Conservation (phyloP, 2,329 filamentous ascomycete genomes). For the Ophiostoma montium region DNA sequence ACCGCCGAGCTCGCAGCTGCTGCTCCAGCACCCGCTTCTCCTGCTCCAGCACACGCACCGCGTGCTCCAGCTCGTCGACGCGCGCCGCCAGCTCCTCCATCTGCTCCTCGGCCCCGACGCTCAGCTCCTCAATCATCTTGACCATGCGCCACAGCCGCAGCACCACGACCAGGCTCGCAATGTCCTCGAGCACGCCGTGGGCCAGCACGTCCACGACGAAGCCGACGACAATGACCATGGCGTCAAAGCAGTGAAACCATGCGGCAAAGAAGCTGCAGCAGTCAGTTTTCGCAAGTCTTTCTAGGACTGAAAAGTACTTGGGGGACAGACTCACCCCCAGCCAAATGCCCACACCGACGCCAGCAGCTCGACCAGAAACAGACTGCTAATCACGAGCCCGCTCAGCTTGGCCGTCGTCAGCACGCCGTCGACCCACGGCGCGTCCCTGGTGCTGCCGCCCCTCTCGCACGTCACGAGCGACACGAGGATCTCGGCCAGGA, state of each 20-base stretch:
- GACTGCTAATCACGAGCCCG: slow-evolving; percentile 44
- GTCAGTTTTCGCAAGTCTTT: no score
- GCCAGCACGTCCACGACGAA: slow-evolving; percentile 49
- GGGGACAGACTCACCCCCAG: slow-evolving; percentile 12
- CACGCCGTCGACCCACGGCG: slow-evolving; percentile 27
- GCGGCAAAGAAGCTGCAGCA: slow-evolving; percentile 36
- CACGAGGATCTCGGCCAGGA: slow-evolving; percentile 34
- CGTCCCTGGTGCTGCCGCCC: slow-evolving; percentile 19
- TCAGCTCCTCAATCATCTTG: slow-evolving; percentile 57
- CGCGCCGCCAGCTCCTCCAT: slow-evolving; percentile 41
- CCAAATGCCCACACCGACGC: slow-evolving; percentile 46
- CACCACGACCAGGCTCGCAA: slow-evolving; percentile 51
- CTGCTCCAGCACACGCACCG: slow-evolving; percentile 36
- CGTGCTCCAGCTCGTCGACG: slow-evolving; percentile 35
- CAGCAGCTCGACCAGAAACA: slow-evolving; percentile 51
- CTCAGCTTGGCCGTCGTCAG: slow-evolving; percentile 31
- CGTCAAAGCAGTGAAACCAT: slow-evolving; percentile 52
- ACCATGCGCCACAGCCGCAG: slow-evolving; percentile 55
- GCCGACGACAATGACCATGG: slow-evolving; percentile 43
- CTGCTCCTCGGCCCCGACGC: slow-evolving; percentile 46
- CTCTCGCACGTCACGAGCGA: slow-evolving; percentile 34
- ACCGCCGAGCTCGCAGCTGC: slow-evolving; percentile 6
- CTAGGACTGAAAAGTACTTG: neutral
- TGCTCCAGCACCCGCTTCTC: slow-evolving; percentile 26
- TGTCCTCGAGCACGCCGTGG: slow-evolving; percentile 45